Percentiles rank a stretch among this genome's conserved stretches.
Evolutionary conservation across 495 filamentous ascomycete species (phyloP).

Genomic region (Hypoxylon fragiforme): DNA sequence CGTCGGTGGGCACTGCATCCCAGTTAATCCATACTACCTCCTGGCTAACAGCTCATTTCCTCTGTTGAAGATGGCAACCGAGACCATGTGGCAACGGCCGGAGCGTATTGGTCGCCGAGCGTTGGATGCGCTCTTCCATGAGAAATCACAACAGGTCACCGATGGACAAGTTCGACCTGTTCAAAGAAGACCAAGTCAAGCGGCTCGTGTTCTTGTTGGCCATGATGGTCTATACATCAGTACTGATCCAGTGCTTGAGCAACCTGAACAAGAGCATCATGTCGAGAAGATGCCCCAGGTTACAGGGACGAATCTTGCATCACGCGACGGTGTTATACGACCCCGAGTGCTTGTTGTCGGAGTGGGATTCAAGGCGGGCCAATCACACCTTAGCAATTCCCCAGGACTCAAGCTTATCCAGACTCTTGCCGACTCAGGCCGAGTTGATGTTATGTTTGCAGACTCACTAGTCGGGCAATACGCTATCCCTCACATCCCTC

Average conservation of each 20-base stretch:
- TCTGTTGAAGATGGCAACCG: constrained; percentile 38
- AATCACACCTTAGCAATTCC: constrained; percentile 36
- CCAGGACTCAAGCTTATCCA: constrained; percentile 37
- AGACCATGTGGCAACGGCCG: constrained; percentile 39
- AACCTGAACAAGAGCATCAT: background rate
- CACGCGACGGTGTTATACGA: background rate
- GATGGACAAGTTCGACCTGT: background rate
- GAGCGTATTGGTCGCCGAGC: constrained; percentile 29
- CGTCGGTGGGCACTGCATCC: constrained; percentile 48
- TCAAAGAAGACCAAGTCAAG: background rate
- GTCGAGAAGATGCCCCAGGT: background rate
- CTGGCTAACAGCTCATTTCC: constrained; percentile 40
- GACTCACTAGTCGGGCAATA: constrained; percentile 40
- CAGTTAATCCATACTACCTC: constrained; percentile 46
- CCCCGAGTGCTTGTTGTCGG: constrained; percentile 42
- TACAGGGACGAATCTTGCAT: background rate
- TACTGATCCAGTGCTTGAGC: background rate
- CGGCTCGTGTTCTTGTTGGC: background rate
- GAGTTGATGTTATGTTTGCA: constrained; percentile 37
- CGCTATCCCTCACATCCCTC: constrained; percentile 29
- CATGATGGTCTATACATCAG: background rate
- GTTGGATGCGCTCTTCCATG: constrained; percentile 18
- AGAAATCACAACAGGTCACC: background rate
- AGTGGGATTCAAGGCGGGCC: constrained; percentile 41
- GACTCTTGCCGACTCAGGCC: constrained; percentile 22